Evolutionary conservation across 2,329 filamentous ascomycete genomes (phyloP), one percentile per base, ranked within the genome.

Genomic region (Xylaria arbuscula): DNA sequence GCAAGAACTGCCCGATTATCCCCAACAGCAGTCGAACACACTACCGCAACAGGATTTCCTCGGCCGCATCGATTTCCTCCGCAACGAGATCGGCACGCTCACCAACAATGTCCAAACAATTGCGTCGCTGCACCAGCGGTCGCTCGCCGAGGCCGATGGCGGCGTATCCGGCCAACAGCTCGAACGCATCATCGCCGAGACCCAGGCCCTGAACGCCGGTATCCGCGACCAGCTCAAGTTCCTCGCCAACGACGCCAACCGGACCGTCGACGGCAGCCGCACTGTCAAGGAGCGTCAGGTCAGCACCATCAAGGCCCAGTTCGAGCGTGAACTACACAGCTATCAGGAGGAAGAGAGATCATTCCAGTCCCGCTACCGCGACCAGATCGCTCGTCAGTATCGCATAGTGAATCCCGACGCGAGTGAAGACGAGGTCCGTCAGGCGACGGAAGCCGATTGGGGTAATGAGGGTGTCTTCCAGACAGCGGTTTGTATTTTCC

Each of bases 381-480:
- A 94, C 71, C 91, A 93, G 79, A 93, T 95, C 77, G 88, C 89
- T 67, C 87, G 93, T 75, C 93, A 96, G 80, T 94, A 93, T 80
- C 86, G 89, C 65, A 94, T 95, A 77, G 92, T 93, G 73, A 93
- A 94, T 78, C 92, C 92, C 60, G 90, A 93, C 53, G 93, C 92
- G n/a, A 87, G 87, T 57, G 91, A 94, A 68, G 83, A 86, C 1
- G 91, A 95, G 80, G 89, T 94, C 2, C 83, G 86, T 57, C 83
- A 92, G 78, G 92, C 92, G 3, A 83, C 89, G 28, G 85, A 92
- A 73, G 84, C 88, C 62, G 90, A 94, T 78, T 92, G 92, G 90
- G 89, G 90, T 62, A 88, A 92, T 67, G 90, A 94, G 82, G 91
- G 92, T 75, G 90, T 96, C 64, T 96, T 95, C 83, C 91, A 94